phyloP scores from a whole-genome alignment of 257 asterid species.

The Capsicum pubescens region DNA sequence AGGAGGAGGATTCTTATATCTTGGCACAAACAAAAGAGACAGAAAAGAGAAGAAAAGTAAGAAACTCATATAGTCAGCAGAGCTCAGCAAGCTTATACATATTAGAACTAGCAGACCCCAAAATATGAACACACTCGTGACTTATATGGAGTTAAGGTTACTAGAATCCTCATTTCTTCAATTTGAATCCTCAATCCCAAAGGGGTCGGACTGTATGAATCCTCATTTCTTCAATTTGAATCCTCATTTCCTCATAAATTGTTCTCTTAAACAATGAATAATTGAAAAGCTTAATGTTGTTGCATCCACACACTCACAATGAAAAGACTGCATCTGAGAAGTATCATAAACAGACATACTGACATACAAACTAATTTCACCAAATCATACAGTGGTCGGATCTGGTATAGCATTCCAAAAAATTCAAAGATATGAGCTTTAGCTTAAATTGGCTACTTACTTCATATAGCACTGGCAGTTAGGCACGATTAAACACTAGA shows the following conservation, averaged over 20 bases:
- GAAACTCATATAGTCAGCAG: background rate
- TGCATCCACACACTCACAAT: constrained; percentile 1
- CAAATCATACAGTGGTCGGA: background rate
- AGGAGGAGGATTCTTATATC: background rate
- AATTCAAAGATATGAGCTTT: background rate
- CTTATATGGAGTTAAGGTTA: too few relatives aligned
- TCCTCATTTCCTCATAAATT: too few relatives aligned
- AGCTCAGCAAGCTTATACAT: background rate
- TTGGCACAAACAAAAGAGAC: background rate
- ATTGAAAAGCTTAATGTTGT: background rate
- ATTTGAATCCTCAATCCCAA: too few relatives aligned
- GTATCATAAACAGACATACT: background rate
- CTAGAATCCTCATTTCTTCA: too few relatives aligned
- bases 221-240: too few relatives aligned
- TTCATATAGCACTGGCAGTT: background rate
- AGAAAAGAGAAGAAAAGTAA: background rate
- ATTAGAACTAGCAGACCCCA: background rate
- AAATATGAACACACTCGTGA: background rate
- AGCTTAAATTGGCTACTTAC: constrained; percentile 6
- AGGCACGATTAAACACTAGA: background rate
- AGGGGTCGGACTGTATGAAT: too few relatives aligned
- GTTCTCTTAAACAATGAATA: too few relatives aligned
- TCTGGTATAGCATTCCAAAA: background rate
- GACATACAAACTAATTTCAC: background rate
- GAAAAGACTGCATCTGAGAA: constrained; percentile 14